Evolutionary conservation across 108 stramenopile species (phyloP).

Genomic region (Skeletonema tropicum): DNA sequence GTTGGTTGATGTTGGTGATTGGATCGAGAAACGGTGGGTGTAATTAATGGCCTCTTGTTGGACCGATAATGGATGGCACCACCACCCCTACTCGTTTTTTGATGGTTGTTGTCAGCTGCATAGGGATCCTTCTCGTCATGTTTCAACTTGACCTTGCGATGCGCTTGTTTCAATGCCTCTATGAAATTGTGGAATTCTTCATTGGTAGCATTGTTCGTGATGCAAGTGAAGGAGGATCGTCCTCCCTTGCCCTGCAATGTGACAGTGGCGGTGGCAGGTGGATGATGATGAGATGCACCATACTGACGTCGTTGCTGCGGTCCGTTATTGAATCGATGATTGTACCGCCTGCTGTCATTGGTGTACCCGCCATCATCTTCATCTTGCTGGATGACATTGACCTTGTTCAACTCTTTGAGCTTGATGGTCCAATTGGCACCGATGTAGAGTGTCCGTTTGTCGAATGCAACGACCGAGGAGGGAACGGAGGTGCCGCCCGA

Average conservation of each 20-base stretch:
- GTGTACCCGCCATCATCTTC: too few species aligned
- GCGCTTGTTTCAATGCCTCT: neutral
- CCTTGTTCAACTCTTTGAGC: too few species aligned
- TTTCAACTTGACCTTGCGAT: neutral
- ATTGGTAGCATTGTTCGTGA: neutral
- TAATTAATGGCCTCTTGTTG: neutral
- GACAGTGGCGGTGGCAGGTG: neutral
- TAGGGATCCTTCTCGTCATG: constrained; percentile 6
- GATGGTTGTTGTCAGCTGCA: neutral
- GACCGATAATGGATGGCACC: neutral
- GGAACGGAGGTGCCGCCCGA: too few species aligned
- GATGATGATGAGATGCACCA: neutral
- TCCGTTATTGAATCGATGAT: neutral
- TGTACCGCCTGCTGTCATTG: neutral
- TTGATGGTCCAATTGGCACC: too few species aligned
- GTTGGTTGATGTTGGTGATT: neutral
- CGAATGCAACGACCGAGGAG: too few species aligned
- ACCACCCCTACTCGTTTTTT: neutral
- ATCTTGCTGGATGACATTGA: too few species aligned
- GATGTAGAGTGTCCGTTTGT: too few species aligned
- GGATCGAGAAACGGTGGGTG: neutral
- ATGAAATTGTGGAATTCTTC: neutral
- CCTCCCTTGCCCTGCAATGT: neutral
- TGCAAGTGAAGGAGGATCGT: neutral
- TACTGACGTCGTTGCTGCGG: neutral